Percentiles rank a stretch among this genome's conserved stretches.
phyloP scores from a whole-genome alignment of 2,329 filamentous ascomycete genomes.

The Phaeosphaeria sp. region DNA sequence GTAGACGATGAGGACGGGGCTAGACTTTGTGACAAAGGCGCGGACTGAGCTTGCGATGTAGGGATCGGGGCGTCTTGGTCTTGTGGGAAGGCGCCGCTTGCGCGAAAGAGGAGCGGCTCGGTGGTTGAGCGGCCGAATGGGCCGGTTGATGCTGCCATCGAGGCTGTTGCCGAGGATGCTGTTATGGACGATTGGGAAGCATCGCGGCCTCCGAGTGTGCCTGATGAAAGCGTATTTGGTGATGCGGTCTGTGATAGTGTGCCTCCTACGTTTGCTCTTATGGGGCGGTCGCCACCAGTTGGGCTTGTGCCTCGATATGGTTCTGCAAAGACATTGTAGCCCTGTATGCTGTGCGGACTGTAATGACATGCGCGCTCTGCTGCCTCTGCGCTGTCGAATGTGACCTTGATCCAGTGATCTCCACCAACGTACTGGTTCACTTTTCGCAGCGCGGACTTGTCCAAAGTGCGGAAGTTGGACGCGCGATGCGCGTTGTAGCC shows the following conservation, averaged over 20 bases:
- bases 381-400: constrained; percentile 57
- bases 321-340: constrained; percentile 57
- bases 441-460: constrained; percentile 74
- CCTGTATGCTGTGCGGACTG: constrained; percentile 55
- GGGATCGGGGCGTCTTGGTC: constrained; percentile 35
- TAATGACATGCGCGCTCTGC: constrained; percentile 57
- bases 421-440: constrained; percentile 84
- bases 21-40: background rate
- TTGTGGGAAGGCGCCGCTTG: constrained; percentile 34
- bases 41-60: constrained; percentile 35
- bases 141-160: constrained; percentile 20
- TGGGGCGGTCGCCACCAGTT: constrained; percentile 49
- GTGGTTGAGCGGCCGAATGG: constrained; percentile 27
- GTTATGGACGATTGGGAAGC: constrained; percentile 45
- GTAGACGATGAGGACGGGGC: constrained; percentile 14
- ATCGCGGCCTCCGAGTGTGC: constrained; percentile 33
- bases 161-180: constrained; percentile 44
- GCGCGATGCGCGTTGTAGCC: constrained; percentile 73
- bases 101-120: constrained; percentile 24
- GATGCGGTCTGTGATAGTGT: constrained; percentile 37
- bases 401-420: constrained; percentile 81
- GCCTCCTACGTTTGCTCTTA: constrained; percentile 46
- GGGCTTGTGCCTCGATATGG: constrained; percentile 54
- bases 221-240: constrained; percentile 43
- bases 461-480: constrained; percentile 71